Evolutionary conservation across 2,329 filamentous ascomycete species (phyloP).

Genomic region (Metarhizium humberi): DNA sequence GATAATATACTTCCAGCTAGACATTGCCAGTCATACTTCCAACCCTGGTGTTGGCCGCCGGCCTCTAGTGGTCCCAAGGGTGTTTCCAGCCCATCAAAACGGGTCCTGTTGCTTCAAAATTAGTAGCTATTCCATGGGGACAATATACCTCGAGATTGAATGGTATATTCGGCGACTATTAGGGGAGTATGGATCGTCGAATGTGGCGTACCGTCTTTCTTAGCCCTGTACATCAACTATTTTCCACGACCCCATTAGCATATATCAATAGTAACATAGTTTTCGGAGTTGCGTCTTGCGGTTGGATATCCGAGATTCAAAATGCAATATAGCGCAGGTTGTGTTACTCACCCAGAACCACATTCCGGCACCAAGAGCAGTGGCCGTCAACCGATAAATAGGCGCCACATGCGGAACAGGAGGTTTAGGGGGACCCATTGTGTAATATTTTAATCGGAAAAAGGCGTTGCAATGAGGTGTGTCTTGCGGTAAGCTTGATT

Average conservation of each 20-base stretch:
- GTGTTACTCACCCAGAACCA: conserved; percentile 87
- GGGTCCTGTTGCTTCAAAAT: conserved; percentile 37
- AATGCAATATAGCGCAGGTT: not conserved
- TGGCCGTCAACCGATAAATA: conserved; percentile 78
- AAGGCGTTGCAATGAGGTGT: not conserved
- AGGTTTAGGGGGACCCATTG: conserved; percentile 27
- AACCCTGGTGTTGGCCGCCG: conserved; percentile 3
- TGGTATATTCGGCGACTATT: not conserved
- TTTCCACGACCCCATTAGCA: not conserved
- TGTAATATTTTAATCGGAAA: not conserved
- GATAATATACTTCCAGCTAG: not conserved
- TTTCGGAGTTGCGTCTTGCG: not conserved
- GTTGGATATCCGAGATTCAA: not conserved
- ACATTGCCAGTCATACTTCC: not conserved
- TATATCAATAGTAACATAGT: not conserved
- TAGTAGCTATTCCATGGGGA: not conserved
- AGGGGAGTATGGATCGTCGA: not conserved
- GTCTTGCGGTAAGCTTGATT: not conserved
- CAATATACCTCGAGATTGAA: not conserved
- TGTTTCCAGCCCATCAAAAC: conserved; percentile 89
- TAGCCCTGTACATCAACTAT: conserved; percentile 90
- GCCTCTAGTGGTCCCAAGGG: conserved; percentile 80
- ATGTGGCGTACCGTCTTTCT: conserved; percentile 67
- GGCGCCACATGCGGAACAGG: conserved; percentile 40
- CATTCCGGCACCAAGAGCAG: conserved; percentile 87